A percentile compares a stretch with the other conserved stretches of the same genome.
These are phyloP conservation scores for Chara braunii DNA, from an alignment of 139 green algal species.

Conservation along the genomic window DNA sequence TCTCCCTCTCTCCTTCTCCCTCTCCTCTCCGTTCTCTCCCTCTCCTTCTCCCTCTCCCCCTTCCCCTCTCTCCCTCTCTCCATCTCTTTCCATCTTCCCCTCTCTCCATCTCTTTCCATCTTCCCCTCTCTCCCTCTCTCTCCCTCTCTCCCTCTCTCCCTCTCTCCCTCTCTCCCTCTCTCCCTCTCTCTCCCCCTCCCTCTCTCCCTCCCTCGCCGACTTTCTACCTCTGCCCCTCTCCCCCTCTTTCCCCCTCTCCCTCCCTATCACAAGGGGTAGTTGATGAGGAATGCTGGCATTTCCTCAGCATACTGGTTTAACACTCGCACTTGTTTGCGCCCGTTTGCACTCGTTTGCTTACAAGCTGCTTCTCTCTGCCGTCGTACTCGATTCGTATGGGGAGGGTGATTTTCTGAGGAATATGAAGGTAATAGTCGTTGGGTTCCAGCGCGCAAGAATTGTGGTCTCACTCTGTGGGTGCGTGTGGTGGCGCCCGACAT, in stretches of 20 bases:
- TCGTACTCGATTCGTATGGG: constrained; percentile 1
- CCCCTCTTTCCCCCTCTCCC: background rate
- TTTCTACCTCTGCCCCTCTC: background rate
- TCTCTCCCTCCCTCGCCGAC: background rate
- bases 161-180: background rate
- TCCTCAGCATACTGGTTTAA: background rate
- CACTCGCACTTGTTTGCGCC: background rate
- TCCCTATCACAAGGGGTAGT: background rate
- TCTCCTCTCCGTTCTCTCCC: background rate
- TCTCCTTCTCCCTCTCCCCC: background rate
- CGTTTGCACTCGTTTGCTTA: background rate
- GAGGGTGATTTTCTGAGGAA: too few species aligned
- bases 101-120: background rate
- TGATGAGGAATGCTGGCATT: background rate
- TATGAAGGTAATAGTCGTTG: too few species aligned
- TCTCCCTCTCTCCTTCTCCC: background rate
- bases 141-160: background rate
- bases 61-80: background rate
- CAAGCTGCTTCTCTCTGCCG: constrained; percentile 6
- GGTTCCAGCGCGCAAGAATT: too few species aligned
- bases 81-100: background rate
- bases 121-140: background rate
- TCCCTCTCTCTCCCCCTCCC: background rate
- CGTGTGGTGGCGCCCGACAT: too few species aligned
- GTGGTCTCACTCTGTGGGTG: too few species aligned